Evolutionary conservation across 2,329 filamentous ascomycete species (phyloP), one percentile per base, ranked within the genome.

Genomic region (Sporothrix brunneoviolacea): DNA sequence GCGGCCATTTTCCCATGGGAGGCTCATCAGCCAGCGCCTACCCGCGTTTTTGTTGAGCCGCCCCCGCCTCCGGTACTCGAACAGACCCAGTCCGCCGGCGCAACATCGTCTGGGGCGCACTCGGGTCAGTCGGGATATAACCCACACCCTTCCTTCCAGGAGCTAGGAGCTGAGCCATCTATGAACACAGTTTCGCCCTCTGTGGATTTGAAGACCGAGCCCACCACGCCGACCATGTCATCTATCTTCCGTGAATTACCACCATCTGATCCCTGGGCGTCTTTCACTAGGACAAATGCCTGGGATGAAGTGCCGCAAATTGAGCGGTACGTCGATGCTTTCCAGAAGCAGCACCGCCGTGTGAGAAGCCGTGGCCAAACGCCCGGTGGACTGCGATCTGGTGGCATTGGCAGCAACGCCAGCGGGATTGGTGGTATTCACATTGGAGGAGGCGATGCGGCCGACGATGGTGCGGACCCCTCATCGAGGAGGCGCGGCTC

Each of bases 301-400:
- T 98, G 93, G 93, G 93, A 98, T 61, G 87, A 88, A 48, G 79
- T 94, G 47, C 87, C 88, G 12, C 86, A 88, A 57, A 98, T 98
- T 60, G 83, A 88, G 61, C 79, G 80, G 56, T 98, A 96, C 64
- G 87, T 97, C 49, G 86, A 88, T 56, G 77, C 80, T 48, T 72
- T 95, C 50, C 82, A 86, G 59, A 82, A 83, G 64, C 76, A 80
- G 61, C 54, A 58, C 42, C 70, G 68, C 44, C 69, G 71, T 40
- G 59, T 55, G 21, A 66, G 62, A 53, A 68, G 64, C 54, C 63
- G 61, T 21, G 55, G 59, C 51, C 32, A 54, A 37, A 47, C 35
- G 52, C 43, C 48, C 9, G 50, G 43, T 32, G 24, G 35, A 32
- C 21, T 44, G 54, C 53, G 45, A 13, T 49, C 47, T 64, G 65